Conservation (phyloP, 2,329 filamentous ascomycete species). For the Elsinoe australis region DNA sequence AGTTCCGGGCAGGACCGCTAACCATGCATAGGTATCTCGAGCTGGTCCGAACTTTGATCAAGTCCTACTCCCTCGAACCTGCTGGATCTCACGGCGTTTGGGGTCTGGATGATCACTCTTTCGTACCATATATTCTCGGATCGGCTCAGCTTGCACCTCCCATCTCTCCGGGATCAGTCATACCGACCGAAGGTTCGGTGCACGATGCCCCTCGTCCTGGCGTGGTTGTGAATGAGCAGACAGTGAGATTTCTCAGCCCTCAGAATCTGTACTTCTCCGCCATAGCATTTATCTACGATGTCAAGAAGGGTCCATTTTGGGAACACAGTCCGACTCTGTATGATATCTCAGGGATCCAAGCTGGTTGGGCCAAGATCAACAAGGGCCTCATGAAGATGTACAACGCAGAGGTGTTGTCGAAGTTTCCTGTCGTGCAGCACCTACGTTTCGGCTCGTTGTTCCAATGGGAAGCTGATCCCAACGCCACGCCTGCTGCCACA, state of each 20-base stretch:
- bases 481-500: slow-evolving; percentile 26
- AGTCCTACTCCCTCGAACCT: slow-evolving; percentile 87
- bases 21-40: slow-evolving; percentile 57
- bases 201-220: slow-evolving; percentile 59
- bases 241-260: slow-evolving; percentile 36
- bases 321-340: slow-evolving; percentile 85
- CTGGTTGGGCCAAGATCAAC: slow-evolving; percentile 96
- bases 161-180: slow-evolving; percentile 47
- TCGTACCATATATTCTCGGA: slow-evolving; percentile 89
- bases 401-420: slow-evolving; percentile 88
- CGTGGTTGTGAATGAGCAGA: slow-evolving; percentile 48
- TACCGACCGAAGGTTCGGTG: slow-evolving; percentile 69
- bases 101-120: slow-evolving; percentile 96
- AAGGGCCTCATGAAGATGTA: slow-evolving; percentile 99
- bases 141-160: slow-evolving; percentile 81
- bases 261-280: slow-evolving; percentile 81
- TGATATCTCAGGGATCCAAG: slow-evolving; percentile 83
- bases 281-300: slow-evolving; percentile 93
- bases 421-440: slow-evolving; percentile 98
- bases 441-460: slow-evolving; percentile 51
- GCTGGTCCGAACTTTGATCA: slow-evolving; percentile 73
- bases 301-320: slow-evolving; percentile 96
- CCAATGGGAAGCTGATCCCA: slow-evolving; percentile 40
- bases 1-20: neutral
- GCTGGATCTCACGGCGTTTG: slow-evolving; percentile 95